Evolutionary conservation across 2,329 filamentous ascomycete genomes (phyloP).

Genomic region (Aspergillaceae sp.): DNA sequence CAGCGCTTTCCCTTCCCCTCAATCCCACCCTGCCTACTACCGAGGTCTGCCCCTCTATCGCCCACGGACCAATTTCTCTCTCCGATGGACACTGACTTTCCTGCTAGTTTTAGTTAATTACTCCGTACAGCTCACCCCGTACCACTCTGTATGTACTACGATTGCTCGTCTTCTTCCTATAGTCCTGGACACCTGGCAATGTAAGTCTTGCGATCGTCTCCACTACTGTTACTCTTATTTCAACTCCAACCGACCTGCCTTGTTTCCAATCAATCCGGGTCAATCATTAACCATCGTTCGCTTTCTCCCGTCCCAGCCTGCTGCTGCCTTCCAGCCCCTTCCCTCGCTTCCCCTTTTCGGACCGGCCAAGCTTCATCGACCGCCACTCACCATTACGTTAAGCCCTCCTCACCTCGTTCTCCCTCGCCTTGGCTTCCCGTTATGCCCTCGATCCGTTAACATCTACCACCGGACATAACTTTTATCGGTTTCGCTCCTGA

Average conservation of each 20-base stretch:
- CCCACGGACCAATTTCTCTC: neutral
- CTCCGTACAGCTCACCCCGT: too few species aligned
- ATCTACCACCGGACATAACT: neutral
- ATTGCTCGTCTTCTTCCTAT: neutral
- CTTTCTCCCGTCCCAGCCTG: neutral
- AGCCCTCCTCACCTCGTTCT: neutral
- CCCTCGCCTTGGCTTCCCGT: neutral
- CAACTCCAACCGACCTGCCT: neutral
- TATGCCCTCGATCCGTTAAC: neutral
- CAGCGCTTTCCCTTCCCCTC: neutral
- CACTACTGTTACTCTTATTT: neutral
- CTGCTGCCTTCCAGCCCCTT: neutral
- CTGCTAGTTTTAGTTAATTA: too few species aligned
- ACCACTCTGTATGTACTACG: neutral
- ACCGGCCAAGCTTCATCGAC: neutral
- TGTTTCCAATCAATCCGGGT: neutral
- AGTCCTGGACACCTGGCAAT: neutral
- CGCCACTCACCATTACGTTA: neutral
- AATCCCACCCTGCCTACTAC: neutral
- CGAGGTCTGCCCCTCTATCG: neutral
- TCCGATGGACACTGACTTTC: too few species aligned
- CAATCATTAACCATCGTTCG: neutral
- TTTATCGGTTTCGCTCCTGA: neutral
- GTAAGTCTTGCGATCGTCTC: conserved; percentile 1
- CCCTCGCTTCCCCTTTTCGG: conserved; percentile 1